A percentile compares a stretch with the other conserved stretches of the same genome.
Conservation (phyloP, 1,139 yeast species). For the Candida buenavistaensis region DNA sequence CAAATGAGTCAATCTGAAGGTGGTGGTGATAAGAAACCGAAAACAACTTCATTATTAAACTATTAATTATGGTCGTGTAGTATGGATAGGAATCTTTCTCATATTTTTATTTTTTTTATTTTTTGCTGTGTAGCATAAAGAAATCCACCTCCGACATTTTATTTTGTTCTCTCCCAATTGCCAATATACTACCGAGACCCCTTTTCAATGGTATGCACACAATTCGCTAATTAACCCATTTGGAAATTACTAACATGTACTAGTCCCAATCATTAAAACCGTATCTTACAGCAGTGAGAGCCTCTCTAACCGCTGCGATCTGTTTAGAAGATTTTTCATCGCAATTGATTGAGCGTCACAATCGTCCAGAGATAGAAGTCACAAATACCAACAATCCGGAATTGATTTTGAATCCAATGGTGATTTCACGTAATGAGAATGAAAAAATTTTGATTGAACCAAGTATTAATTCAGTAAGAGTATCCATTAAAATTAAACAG, state of each 20-base stretch:
- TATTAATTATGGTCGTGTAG: conserved; percentile 14
- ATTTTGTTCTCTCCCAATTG: too few relatives aligned
- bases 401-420: conserved; percentile 84
- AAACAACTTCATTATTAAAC: conserved; percentile 15
- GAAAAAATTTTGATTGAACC: conserved; percentile 93
- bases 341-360: conserved; percentile 94
- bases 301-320: conserved; percentile 92
- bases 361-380: conserved; percentile 94
- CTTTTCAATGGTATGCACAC: neutral
- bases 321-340: conserved; percentile 94
- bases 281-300: conserved; percentile 89
- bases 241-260: too few relatives aligned
- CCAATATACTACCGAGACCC: too few relatives aligned
- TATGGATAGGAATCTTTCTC: neutral
- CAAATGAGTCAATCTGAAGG: conserved; percentile 7
- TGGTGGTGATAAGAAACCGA: conserved; percentile 11
- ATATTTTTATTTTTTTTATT: too few relatives aligned
- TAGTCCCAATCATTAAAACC: conserved; percentile 94
- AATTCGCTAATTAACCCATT: neutral
- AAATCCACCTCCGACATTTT: too few relatives aligned
- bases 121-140: too few relatives aligned
- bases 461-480: conserved; percentile 85
- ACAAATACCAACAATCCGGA: conserved; percentile 64
- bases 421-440: conserved; percentile 89
- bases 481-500: conserved; percentile 90